A percentile compares a stretch with the other conserved stretches of the same genome.
phyloP scores from a whole-genome alignment of 2,329 filamentous ascomycete genomes.

The Gnomoniopsis smithogilvyi region DNA sequence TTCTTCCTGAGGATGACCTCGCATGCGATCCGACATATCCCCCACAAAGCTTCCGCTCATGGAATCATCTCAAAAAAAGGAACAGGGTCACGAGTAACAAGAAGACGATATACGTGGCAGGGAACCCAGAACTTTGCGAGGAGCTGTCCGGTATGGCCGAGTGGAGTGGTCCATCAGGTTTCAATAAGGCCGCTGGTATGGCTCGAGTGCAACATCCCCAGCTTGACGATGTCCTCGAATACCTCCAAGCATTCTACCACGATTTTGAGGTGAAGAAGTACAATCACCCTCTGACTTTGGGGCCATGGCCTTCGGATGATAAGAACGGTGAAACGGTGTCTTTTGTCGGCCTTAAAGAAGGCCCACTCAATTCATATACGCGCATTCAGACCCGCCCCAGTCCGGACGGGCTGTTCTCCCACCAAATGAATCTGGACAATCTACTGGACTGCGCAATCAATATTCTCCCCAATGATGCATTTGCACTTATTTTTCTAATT shows the following conservation, averaged over 20 bases:
- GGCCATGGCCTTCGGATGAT: constrained; percentile 38
- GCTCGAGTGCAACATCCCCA: constrained; percentile 26
- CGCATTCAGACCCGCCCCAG: constrained; percentile 49
- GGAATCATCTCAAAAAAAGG: constrained; percentile 41
- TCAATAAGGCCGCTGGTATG: constrained; percentile 44
- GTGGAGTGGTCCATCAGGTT: constrained; percentile 40
- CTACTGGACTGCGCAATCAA: constrained; percentile 54
- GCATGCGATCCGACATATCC: constrained; percentile 47
- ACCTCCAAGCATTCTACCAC: constrained; percentile 48
- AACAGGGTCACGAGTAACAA: constrained; percentile 45
- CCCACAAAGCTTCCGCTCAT: constrained; percentile 50
- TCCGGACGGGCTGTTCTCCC: constrained; percentile 42
- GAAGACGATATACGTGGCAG: constrained; percentile 53
- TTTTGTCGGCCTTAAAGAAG: constrained; percentile 44
- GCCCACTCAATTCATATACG: constrained; percentile 29
- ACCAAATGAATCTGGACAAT: constrained; percentile 59
- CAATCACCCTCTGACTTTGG: constrained; percentile 39
- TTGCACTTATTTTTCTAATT: constrained; percentile 53
- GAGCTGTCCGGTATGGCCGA: constrained; percentile 34
- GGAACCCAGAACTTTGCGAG: constrained; percentile 37
- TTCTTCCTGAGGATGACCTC: constrained; percentile 59
- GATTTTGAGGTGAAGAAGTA: constrained; percentile 47
- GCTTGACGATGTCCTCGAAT: constrained; percentile 30
- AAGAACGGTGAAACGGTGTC: constrained; percentile 19
- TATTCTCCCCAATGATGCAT: constrained; percentile 55